Conservation (phyloP, 1,284 basidiomycete genomes). For the Neotropicomus parvogracilis region DNA sequence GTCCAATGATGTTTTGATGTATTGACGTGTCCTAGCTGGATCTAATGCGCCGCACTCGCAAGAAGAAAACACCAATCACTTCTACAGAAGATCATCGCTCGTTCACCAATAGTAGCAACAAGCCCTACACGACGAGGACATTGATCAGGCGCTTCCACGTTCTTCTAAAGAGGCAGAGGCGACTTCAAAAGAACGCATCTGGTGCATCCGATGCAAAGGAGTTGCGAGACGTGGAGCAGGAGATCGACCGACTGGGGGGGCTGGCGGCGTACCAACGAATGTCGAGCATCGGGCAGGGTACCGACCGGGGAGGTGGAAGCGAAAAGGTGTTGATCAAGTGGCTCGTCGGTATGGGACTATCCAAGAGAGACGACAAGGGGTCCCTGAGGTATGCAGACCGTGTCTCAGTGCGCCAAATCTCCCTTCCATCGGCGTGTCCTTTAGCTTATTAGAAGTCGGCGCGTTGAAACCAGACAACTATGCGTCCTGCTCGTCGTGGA, state of each 20-base stretch:
- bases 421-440: not conserved
- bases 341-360: slow-evolving; percentile 56
- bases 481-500: slow-evolving; percentile 60
- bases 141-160: slow-evolving; percentile 70
- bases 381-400: slow-evolving; percentile 42
- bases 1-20: no score
- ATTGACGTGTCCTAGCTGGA: no score
- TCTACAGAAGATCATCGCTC: slow-evolving; percentile 1
- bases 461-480: slow-evolving; percentile 84
- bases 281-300: slow-evolving; percentile 75
- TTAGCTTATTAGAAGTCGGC: slow-evolving; percentile 83
- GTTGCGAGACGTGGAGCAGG: slow-evolving; percentile 50
- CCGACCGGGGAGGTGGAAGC: slow-evolving; percentile 79
- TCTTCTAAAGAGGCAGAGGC: slow-evolving; percentile 56
- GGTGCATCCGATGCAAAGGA: slow-evolving; percentile 28
- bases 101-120: slow-evolving; percentile 33
- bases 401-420: not conserved
- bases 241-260: slow-evolving; percentile 70
- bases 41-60: slow-evolving; percentile 46
- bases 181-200: slow-evolving; percentile 37
- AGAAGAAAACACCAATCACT: slow-evolving; percentile 44
- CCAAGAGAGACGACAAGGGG: slow-evolving; percentile 26
- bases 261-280: slow-evolving; percentile 77
- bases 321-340: slow-evolving; percentile 75
- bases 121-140: slow-evolving; percentile 53